Evolutionary conservation across 345 rosid genomes (phyloP).

Genomic region (Erysimum cheiranthoides): DNA sequence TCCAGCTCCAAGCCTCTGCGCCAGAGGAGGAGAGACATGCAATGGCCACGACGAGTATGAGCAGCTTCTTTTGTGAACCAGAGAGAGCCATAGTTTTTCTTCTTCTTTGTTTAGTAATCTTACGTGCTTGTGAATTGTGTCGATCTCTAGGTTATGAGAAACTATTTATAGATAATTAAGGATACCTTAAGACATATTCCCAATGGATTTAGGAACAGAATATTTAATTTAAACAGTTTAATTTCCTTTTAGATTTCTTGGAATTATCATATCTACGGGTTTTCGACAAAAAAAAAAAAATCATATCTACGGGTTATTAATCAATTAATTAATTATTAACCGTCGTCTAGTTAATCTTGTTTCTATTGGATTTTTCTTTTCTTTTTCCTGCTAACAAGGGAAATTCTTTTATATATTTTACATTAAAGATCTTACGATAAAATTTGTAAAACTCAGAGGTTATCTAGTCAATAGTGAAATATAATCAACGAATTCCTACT

Average conservation of each 20-base stretch:
- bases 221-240: slow-evolving; percentile 3
- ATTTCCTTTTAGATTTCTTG: background rate
- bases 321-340: too few species aligned
- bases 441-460: too few species aligned
- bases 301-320: too few species aligned
- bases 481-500: too few species aligned
- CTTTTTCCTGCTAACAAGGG: background rate
- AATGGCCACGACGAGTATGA: slow-evolving; percentile 25
- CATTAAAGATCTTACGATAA: too few species aligned
- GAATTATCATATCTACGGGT: too few species aligned
- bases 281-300: too few species aligned
- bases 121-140: slow-evolving; percentile 2
- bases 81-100: slow-evolving; percentile 26
- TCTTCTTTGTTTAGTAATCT: background rate
- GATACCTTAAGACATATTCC: background rate
- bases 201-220: background rate
- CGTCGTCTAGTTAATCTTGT: background rate
- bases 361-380: background rate
- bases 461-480: too few species aligned
- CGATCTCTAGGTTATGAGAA: background rate
- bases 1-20: slow-evolving; percentile 36
- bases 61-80: slow-evolving; percentile 27
- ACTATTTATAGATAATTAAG: slow-evolving; percentile 22
- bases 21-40: slow-evolving; percentile 34
- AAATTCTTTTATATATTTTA: too few species aligned